A percentile compares a stretch with the other conserved stretches of the same genome.
Conservation (phyloP, 164 flowering plant genomes). For the Berberis vulgaris region DNA sequence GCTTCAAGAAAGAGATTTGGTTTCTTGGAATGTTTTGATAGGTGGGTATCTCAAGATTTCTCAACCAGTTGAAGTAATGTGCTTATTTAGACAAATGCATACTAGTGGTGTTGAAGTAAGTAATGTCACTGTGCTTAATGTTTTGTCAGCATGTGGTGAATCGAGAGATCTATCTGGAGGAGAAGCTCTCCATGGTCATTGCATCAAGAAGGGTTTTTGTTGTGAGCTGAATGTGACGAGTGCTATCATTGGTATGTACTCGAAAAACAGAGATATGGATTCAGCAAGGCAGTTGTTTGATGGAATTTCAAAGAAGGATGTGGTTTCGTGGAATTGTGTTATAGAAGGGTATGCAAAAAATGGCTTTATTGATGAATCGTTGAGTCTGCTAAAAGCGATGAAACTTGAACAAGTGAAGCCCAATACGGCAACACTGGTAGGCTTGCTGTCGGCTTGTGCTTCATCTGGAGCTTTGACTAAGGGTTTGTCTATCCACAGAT, state of each 20-base stretch:
- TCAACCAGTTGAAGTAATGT: constrained; percentile 16
- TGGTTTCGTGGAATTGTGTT: constrained; percentile 40
- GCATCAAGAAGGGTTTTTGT: constrained; percentile 34
- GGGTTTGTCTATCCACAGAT: constrained; percentile 21
- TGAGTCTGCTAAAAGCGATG: constrained; percentile 24
- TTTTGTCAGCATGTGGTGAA: constrained; percentile 26
- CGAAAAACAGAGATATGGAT: constrained; percentile 21
- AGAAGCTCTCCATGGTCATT: constrained; percentile 27
- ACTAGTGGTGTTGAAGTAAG: constrained; percentile 14
- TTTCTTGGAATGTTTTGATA: constrained; percentile 50
- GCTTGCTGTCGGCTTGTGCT: constrained; percentile 36
- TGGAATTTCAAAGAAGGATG: constrained; percentile 22
- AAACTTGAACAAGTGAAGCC: constrained; percentile 23
- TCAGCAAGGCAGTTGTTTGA: constrained; percentile 24
- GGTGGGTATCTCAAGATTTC: constrained; percentile 32
- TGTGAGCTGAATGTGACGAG: constrained; percentile 24
- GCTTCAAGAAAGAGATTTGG: constrained; percentile 30
- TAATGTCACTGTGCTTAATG: constrained; percentile 16
- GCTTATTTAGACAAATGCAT: constrained; percentile 27
- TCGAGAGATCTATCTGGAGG: constrained; percentile 16
- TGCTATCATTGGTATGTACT: constrained; percentile 33
- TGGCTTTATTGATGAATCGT: constrained; percentile 29
- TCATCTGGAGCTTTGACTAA: constrained; percentile 19
- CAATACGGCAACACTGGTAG: constrained; percentile 41
- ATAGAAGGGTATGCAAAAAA: constrained; percentile 33